Conservation (phyloP, 176 grass and related monocot species). For the Rhynchospora tenuis region DNA sequence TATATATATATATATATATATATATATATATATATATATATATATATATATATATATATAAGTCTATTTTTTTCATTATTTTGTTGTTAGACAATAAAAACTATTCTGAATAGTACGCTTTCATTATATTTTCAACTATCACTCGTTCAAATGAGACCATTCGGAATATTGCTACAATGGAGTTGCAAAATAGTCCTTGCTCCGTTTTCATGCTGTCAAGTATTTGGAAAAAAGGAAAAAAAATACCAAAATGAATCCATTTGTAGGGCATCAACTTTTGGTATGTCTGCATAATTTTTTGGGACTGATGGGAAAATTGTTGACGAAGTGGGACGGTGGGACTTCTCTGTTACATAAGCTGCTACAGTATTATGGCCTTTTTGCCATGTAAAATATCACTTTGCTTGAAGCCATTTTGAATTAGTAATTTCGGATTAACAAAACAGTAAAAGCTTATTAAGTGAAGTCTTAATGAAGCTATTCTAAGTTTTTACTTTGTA, state of each 20-base stretch:
- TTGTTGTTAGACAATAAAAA: too few species aligned
- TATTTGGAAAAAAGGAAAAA: too few species aligned
- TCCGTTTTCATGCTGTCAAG: background rate
- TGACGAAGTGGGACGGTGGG: background rate
- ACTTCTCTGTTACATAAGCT: background rate
- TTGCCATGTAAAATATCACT: background rate
- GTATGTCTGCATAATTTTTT: background rate
- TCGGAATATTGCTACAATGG: too few species aligned
- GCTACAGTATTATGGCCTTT: background rate
- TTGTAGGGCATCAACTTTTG: background rate
- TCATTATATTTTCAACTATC: too few species aligned
- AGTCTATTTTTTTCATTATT: too few species aligned
- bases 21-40: too few species aligned
- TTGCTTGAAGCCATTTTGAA: background rate
- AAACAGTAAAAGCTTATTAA: background rate
- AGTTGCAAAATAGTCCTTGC: too few species aligned
- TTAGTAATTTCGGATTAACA: background rate
- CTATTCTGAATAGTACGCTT: too few species aligned
- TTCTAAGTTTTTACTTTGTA: background rate
- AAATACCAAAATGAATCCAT: background rate
- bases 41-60: too few species aligned
- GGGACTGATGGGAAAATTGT: background rate
- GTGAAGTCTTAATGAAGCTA: background rate
- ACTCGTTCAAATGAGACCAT: too few species aligned
- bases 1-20: too few species aligned